Conservation (phyloP, 352 stramenopile species). For the Globisporangium takayamanum region DNA sequence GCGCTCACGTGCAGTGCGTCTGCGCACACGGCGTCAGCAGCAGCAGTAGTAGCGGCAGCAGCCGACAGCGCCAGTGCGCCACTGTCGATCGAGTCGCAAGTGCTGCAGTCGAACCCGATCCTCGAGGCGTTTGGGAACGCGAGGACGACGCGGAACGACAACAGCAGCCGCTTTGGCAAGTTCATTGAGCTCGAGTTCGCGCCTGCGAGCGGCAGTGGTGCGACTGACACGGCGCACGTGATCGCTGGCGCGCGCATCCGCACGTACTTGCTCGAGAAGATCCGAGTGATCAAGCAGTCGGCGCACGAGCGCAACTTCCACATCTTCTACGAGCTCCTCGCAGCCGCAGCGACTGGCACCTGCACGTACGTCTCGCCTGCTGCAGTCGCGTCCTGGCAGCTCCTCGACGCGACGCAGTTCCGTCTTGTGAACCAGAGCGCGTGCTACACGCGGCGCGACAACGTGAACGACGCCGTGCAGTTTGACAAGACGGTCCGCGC, state of each 20-base stretch:
- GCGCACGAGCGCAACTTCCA: conserved; percentile 81
- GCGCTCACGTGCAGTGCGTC: conserved; percentile 54
- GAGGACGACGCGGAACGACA: conserved; percentile 84
- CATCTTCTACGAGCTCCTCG: conserved; percentile 84
- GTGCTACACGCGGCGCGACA: conserved; percentile 60
- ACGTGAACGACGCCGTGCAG: conserved; percentile 56
- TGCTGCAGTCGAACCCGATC: conserved; percentile 89
- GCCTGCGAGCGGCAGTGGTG: conserved; percentile 1
- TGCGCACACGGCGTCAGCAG: conserved; percentile 7
- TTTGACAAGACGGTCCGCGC: conserved; percentile 52
- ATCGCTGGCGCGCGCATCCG: conserved; percentile 77
- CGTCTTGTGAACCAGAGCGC: conserved; percentile 65
- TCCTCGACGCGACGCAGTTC: conserved; percentile 36
- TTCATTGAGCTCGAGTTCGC: conserved; percentile 87
- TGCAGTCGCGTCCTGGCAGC: conserved; percentile 22
- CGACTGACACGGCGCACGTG: conserved; percentile 11
- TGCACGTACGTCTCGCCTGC: conserved; percentile 3
- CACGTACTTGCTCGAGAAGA: conserved; percentile 94
- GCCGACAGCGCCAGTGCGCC: background rate
- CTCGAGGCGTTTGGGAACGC: conserved; percentile 89
- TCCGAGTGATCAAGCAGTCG: conserved; percentile 80
- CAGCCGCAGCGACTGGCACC: conserved; percentile 13
- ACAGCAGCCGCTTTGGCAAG: conserved; percentile 88
- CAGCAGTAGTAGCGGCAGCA: background rate
- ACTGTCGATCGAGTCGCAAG: conserved; percentile 69